Conservation (phyloP, 2,329 filamentous ascomycete species). For the Nemania sp. region DNA sequence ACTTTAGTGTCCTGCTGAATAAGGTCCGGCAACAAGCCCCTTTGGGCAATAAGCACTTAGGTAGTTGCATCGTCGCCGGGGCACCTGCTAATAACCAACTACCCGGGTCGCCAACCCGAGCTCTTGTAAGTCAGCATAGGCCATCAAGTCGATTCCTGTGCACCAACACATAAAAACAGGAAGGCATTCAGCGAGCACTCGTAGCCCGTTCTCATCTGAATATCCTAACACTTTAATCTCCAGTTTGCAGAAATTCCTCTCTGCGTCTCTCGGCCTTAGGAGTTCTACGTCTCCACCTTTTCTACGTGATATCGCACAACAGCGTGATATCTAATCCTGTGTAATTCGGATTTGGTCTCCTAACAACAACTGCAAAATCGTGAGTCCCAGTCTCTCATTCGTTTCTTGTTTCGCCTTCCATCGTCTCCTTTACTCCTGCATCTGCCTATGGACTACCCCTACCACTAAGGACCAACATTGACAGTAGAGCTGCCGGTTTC, state of each 20-base stretch:
- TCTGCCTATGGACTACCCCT: not conserved
- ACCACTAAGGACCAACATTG: not conserved
- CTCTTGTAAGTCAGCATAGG: constrained; percentile 11
- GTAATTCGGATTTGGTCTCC: constrained; percentile 3
- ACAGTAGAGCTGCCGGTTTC: not conserved
- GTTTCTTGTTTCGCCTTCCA: not conserved
- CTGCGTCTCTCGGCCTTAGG: too few species aligned
- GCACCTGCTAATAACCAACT: constrained; percentile 10
- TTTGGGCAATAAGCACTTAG: constrained; percentile 26
- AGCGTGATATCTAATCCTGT: constrained; percentile 2
- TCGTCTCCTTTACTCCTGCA: not conserved
- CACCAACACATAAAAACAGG: too few species aligned
- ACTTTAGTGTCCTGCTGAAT: constrained; percentile 12
- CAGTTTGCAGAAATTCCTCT: too few species aligned
- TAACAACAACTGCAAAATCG: constrained; percentile 6
- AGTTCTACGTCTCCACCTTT: not conserved
- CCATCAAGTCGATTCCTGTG: too few species aligned
- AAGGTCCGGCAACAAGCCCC: constrained; percentile 17
- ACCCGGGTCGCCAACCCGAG: not conserved
- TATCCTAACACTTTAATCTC: too few species aligned
- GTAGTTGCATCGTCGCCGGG: constrained; percentile 15
- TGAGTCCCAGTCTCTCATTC: constrained; percentile 2
- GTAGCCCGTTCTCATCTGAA: too few species aligned
- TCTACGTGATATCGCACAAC: not conserved
- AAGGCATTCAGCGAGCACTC: too few species aligned